A percentile compares a stretch with the other conserved stretches of the same genome.
These are phyloP conservation scores for Talinum fruticosum DNA, from an alignment of 148 eudicot genomes.

Conservation along the genomic window DNA sequence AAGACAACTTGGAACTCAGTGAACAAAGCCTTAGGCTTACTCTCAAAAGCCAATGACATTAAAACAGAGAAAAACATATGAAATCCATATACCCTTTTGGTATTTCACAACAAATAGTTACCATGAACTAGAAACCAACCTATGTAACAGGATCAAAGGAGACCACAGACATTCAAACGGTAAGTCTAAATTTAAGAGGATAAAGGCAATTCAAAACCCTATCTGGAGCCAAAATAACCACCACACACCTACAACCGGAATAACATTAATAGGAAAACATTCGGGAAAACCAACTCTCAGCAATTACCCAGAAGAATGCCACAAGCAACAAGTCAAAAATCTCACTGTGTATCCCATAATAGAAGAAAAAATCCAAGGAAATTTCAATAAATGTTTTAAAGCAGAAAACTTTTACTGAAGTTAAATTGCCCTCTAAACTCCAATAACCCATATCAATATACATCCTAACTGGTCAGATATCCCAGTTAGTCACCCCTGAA, in stretches of 20 bases:
- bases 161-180: background rate
- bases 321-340: constrained; percentile 1
- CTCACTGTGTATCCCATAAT: background rate
- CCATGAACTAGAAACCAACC: background rate
- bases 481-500: background rate
- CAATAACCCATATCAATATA: constrained; percentile 12
- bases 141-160: background rate
- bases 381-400: background rate
- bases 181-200: background rate
- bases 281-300: background rate
- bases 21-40: background rate
- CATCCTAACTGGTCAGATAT: background rate
- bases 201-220: background rate
- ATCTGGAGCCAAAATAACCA: background rate
- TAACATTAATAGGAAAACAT: background rate
- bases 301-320: constrained; percentile 1
- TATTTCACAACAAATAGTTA: too few species aligned
- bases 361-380: background rate
- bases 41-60: background rate
- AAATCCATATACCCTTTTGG: background rate
- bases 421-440: constrained; percentile 2
- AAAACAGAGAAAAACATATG: background rate
- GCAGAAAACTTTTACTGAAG: background rate
- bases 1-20: background rate
- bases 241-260: constrained; percentile 4